These are phyloP conservation scores for Trametes hirsuta DNA, from an alignment of 1,284 basidiomycete species.

Conservation along the genomic window DNA sequence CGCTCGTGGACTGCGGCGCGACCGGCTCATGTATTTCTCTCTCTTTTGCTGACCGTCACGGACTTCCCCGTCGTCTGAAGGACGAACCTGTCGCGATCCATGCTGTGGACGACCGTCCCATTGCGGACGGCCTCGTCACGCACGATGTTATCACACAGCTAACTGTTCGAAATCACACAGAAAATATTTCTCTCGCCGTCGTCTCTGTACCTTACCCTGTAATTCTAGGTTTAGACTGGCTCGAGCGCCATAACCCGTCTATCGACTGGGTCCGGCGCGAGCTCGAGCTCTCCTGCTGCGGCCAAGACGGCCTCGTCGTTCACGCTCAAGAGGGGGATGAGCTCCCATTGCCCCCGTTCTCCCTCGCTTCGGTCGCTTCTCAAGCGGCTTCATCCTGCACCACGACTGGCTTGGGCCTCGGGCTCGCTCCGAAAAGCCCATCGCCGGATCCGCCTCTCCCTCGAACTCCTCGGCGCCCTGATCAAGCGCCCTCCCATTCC, in stretches of 20 bases:
- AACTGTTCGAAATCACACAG: background rate
- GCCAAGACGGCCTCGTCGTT: background rate
- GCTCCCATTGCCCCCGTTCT: constrained; percentile 15
- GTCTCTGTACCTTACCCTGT: constrained; percentile 1
- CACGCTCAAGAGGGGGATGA: constrained; percentile 32
- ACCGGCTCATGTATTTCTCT: constrained; percentile 22
- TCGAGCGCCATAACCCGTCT: constrained; percentile 6
- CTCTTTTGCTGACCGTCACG: constrained; percentile 34
- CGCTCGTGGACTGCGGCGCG: too few species aligned
- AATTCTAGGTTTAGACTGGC: constrained; percentile 12
- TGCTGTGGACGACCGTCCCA: constrained; percentile 40
- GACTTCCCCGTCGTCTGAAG: constrained; percentile 30
- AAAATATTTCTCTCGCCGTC: background rate
- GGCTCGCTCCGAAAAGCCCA: background rate
- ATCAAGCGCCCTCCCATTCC: background rate
- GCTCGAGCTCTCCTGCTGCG: constrained; percentile 33
- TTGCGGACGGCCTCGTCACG: constrained; percentile 39
- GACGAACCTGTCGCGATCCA: constrained; percentile 36
- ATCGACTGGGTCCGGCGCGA: constrained; percentile 24
- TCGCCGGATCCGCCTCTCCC: background rate
- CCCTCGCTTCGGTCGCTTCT: background rate
- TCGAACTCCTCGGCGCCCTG: background rate
- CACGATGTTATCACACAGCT: constrained; percentile 33
- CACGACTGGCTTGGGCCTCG: too few species aligned
- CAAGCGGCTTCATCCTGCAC: too few species aligned